Percentiles rank a stretch among this genome's conserved stretches.
phyloP scores from a whole-genome alignment of 1,284 basidiomycete species.

The Pholiota adiposa region DNA sequence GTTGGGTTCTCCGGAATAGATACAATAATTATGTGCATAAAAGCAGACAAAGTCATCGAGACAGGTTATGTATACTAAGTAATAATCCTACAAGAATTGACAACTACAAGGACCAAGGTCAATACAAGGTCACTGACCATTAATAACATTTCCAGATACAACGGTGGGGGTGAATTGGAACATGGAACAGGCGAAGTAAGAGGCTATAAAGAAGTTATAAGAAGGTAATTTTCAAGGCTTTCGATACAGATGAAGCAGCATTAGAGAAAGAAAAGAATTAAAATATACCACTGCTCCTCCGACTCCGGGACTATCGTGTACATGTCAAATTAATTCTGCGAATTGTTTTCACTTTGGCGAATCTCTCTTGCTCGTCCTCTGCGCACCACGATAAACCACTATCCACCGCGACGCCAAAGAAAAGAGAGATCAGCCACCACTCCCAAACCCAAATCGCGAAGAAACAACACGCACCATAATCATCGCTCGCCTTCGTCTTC shows the following conservation, averaged over 20 bases:
- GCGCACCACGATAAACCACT: not conserved
- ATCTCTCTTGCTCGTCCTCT: not conserved
- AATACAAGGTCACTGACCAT: not conserved
- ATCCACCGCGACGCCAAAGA: not conserved
- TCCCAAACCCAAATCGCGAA: not conserved
- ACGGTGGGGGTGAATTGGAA: not conserved
- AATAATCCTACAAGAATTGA: not conserved
- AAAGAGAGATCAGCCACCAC: not conserved
- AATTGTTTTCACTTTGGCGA: not conserved
- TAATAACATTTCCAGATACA: not conserved
- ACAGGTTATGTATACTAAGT: not conserved
- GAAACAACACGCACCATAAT: not conserved
- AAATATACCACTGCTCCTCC: not conserved
- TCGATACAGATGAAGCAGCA: not conserved
- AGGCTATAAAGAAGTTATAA: not conserved
- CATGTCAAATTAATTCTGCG: not conserved
- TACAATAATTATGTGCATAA: too few relatives aligned
- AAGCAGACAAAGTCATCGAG: too few relatives aligned
- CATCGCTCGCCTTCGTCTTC: not conserved
- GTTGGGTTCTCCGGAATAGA: too few relatives aligned
- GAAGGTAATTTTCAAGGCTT: not conserved
- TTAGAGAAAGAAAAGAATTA: conserved; percentile 15
- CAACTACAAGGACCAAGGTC: not conserved
- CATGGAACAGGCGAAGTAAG: not conserved
- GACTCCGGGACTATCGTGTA: not conserved